Base-by-base conservation (phyloP, 129 eudicot genomes). In the Lonicera japonica region DNA sequence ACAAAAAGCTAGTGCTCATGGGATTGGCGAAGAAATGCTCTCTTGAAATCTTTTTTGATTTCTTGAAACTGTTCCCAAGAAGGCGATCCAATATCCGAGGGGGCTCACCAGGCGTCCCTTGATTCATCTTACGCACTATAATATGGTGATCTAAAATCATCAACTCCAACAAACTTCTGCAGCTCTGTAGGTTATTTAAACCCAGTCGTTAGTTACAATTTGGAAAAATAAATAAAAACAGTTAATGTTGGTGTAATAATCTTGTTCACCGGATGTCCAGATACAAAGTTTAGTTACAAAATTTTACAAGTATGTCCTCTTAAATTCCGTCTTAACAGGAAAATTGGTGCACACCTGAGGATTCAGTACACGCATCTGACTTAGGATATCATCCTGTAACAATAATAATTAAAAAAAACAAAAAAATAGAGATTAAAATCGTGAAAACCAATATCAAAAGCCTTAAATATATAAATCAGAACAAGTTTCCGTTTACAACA, bases 311-410 rank as follows among this genome's bases (percentile, higher is more conserved):
- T n/a, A n/a, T n/a, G n/a, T n/a, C n/a, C n/a, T n/a, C n/a, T 3
- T 15, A 15, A 45, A 45, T 43, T 50, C 24, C 45, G n/a, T n/a
- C n/a, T n/a, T n/a, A n/a, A n/a, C n/a, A n/a, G n/a, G n/a, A n/a
- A n/a, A n/a, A n/a, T n/a, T n/a, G n/a, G 25, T 74, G 40, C 57
- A 64, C 79, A 91, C 97, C 95, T 91, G 97, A 74, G 97, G 95
- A 71, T 87, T 91, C 47, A 87, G 53, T 52, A 79, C 80, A 34
- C 61, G 65, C 95, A 91, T 82, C 63, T 70, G 85, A 9, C 56
- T 63, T 43, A 87, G 20, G 63, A 91, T 69, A 13, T 66, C 80
- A 63, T 69, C 90, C 97, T 90, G 86, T 47, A 48, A 17, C 21
- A 58, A 50, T 12, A 29, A 64, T 18, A 1, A 29, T 29, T 29